Conservation (phyloP, 805 yeast genomes). For the Candida vartiovaarae region DNA sequence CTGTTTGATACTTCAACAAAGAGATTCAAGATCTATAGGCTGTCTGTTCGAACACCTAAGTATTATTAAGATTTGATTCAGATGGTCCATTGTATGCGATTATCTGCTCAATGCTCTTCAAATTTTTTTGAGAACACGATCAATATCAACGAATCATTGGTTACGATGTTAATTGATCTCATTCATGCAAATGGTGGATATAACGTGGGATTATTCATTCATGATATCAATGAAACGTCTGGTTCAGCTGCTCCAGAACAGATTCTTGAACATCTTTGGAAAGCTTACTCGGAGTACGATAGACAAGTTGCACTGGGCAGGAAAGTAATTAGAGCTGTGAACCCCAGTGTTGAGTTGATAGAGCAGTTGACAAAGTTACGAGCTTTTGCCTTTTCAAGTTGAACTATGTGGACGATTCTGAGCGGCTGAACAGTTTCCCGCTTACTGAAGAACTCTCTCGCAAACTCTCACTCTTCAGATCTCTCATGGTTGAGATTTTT, state of each 20-base stretch:
- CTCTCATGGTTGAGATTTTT: conserved; percentile 3
- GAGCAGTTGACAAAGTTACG: conserved; percentile 1
- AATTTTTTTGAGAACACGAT: conserved; percentile 5
- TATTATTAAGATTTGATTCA: conserved; percentile 2
- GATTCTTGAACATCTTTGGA: conserved; percentile 7
- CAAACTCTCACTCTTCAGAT: conserved; percentile 3
- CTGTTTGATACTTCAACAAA: no score
- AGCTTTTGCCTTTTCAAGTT: not conserved
- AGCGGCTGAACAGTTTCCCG: not conserved
- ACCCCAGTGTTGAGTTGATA: conserved; percentile 1
- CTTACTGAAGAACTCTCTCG: not conserved
- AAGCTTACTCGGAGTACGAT: conserved; percentile 1
- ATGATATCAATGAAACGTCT: not conserved
- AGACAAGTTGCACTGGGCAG: not conserved
- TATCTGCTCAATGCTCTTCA: conserved; percentile 3
- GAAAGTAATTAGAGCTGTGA: not conserved
- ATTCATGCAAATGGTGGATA: conserved; percentile 4
- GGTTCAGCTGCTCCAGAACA: not conserved
- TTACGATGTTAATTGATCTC: conserved; percentile 3
- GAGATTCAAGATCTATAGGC: no score
- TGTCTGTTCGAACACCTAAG: no score
- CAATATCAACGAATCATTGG: conserved; percentile 2
- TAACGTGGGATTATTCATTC: not conserved
- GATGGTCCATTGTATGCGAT: not conserved
- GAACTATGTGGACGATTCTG: not conserved